Conservation (phyloP, 169 alveolate species). For the Eimeria necatrix region DNA sequence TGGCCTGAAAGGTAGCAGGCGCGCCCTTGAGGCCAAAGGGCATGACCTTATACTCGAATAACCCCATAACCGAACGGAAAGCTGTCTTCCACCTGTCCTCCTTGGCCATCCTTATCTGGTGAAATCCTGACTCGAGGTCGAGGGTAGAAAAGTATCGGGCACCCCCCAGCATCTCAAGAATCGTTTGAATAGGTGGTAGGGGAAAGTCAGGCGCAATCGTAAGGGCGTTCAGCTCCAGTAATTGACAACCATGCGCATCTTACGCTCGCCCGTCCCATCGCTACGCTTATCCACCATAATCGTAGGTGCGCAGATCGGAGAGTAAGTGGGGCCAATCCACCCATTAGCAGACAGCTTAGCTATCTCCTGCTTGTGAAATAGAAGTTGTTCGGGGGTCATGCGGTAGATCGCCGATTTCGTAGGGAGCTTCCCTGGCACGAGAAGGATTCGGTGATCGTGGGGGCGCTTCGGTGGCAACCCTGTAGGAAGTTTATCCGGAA, state of each 20-base stretch:
- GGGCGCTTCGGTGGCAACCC: not conserved
- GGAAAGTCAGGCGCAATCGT: too few species aligned
- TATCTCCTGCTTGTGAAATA: not conserved
- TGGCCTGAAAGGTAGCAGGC: constrained; percentile 25
- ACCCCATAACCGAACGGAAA: too few species aligned
- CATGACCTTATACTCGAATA: too few species aligned
- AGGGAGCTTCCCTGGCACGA: constrained; percentile 2
- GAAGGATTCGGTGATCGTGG: not conserved
- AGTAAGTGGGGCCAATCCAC: not conserved
- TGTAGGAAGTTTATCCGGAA: not conserved
- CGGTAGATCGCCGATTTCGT: not conserved
- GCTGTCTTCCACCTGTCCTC: too few species aligned
- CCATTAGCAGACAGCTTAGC: not conserved
- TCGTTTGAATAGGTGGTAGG: too few species aligned
- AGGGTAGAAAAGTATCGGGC: too few species aligned
- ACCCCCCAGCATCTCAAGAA: too few species aligned
- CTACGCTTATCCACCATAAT: not conserved
- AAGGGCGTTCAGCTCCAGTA: too few species aligned
- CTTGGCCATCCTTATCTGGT: too few species aligned
- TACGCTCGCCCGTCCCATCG: not conserved
- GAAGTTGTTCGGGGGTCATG: not conserved
- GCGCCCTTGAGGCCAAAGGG: constrained; percentile 38
- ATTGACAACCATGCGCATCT: constrained; percentile 24
- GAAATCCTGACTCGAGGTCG: too few species aligned
- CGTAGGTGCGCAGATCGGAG: constrained; percentile 5